Conservation (phyloP, 169 alveolate genomes). For the Cryptosporidium meleagridis region DNA sequence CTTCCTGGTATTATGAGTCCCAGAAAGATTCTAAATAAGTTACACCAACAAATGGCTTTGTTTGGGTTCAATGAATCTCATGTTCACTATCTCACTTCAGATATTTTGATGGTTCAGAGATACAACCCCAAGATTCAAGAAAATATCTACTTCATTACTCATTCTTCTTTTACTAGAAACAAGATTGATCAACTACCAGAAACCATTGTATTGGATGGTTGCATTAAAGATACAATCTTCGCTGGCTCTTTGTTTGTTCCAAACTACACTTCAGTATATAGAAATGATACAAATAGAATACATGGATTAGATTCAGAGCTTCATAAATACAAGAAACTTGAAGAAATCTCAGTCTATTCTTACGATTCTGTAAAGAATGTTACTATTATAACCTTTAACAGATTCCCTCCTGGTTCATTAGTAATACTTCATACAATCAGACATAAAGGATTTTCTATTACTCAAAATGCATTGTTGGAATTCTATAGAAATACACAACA, state of each 20-base stretch:
- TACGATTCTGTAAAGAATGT: constrained; percentile 20
- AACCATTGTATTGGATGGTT: constrained; percentile 41
- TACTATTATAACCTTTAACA: constrained; percentile 66
- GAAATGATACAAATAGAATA: constrained; percentile 51
- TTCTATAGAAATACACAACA: constrained; percentile 28
- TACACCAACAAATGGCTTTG: constrained; percentile 81
- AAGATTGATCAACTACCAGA: constrained; percentile 48
- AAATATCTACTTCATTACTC: constrained; percentile 73
- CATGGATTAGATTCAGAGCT: constrained; percentile 74
- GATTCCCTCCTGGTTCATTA: constrained; percentile 79
- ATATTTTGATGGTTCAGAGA: constrained; percentile 76
- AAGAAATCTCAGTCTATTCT: constrained; percentile 28
- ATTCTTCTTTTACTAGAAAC: constrained; percentile 57
- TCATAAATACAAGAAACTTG: constrained; percentile 24
- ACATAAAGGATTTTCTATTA: constrained; percentile 30
- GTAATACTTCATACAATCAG: constrained; percentile 75
- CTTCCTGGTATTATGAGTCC: constrained; percentile 83
- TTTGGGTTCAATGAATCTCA: constrained; percentile 78
- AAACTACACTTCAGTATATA: constrained; percentile 46
- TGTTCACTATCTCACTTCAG: constrained; percentile 72
- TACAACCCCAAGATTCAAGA: constrained; percentile 78
- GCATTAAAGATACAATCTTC: constrained; percentile 70
- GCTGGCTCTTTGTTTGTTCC: constrained; percentile 74
- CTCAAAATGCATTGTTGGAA: constrained; percentile 49
- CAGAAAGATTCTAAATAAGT: constrained; percentile 81